Base-by-base conservation (phyloP, 208 protist species). In the Balamuthia mandrillaris region DNA sequence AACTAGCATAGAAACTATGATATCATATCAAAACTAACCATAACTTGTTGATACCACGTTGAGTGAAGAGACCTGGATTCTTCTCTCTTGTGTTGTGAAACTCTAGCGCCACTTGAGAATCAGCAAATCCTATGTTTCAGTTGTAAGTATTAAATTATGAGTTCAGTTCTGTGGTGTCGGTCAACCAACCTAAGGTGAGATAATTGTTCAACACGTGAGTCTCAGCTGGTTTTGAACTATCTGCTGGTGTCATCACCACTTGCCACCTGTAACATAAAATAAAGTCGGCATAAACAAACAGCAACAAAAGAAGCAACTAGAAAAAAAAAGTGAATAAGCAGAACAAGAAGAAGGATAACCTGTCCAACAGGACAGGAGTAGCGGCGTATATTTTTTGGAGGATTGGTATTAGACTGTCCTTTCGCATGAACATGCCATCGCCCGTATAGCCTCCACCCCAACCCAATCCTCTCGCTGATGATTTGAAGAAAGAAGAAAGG, bases 381-480 rank as follows among this genome's bases (percentile, higher is more conserved):
- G 37, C 47, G 16, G n/a, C 37, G 35, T 27, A 39, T 18, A 70
- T 39, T 39, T 70, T 39, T 31, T 70, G 61, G 16, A 70, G 61
- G 16, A 70, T 70, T 12, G 61, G 61, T 1, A 27, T 5, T 39
- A 70, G 1, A n/a, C n/a, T n/a, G n/a, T n/a, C n/a, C n/a, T n/a
- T n/a, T n/a, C n/a, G n/a, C n/a, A n/a, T n/a, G n/a, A n/a, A n/a
- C n/a, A n/a, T n/a, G 37, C 47, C 47, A 33, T 70, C 61, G 2
- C 61, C 61, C n/a, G 61, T 39, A n/a, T 70, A 70, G 61, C 61
- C 61, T 27, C 61, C 61, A 35, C 72, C 72, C 72, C 72, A 81
- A 1, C 72, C 72, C 27, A 81, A 21, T 24, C 49, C 72, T 9
- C 72, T 37, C 24, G 72, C 47, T 70, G 47, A 24, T 33, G 56